phyloP scores from a whole-genome alignment of 2,329 filamentous ascomycete species.

The Clonostachys rosea region DNA sequence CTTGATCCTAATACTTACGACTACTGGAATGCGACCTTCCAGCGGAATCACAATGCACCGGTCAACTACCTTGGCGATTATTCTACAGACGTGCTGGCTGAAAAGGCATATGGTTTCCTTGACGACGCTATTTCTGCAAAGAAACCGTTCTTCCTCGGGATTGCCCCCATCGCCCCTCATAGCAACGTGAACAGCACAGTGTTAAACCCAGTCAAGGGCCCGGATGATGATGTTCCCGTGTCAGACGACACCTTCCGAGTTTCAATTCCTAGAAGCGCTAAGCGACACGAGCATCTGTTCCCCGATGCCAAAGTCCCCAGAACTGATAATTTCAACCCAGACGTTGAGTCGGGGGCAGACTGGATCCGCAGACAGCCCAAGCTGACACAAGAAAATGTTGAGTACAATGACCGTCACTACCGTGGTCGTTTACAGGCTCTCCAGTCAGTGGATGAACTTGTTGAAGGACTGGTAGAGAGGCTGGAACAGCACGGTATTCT shows the following conservation, averaged over 20 bases:
- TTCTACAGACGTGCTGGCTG: slow-evolving; percentile 44
- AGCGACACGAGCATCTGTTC: slow-evolving; percentile 58
- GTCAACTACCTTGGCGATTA: slow-evolving; percentile 47
- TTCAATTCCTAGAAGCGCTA: slow-evolving; percentile 36
- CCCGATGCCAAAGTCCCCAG: slow-evolving; percentile 53
- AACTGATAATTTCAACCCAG: slow-evolving; percentile 60
- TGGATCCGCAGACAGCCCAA: slow-evolving; percentile 34
- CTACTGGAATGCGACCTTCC: slow-evolving; percentile 62
- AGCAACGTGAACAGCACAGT: slow-evolving; percentile 35
- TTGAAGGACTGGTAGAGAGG: slow-evolving; percentile 25
- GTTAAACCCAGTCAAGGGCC: slow-evolving; percentile 39
- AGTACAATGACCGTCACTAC: slow-evolving; percentile 30
- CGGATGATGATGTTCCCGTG: slow-evolving; percentile 38
- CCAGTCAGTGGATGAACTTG: slow-evolving; percentile 38
- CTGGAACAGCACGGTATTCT: slow-evolving; percentile 21
- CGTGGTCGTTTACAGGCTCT: slow-evolving; percentile 32
- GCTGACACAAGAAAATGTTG: slow-evolving; percentile 19
- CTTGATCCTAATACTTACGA: slow-evolving; percentile 65
- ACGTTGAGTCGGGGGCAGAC: slow-evolving; percentile 27
- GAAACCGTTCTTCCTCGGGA: slow-evolving; percentile 53
- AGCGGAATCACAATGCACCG: slow-evolving; percentile 51
- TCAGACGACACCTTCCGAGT: slow-evolving; percentile 38
- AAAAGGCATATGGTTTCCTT: slow-evolving; percentile 46
- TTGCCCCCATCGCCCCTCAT: slow-evolving; percentile 37
- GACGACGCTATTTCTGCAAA: slow-evolving; percentile 41